Evolutionary conservation across 2,329 filamentous ascomycete species (phyloP).

Genomic region (Didymella pinodella): DNA sequence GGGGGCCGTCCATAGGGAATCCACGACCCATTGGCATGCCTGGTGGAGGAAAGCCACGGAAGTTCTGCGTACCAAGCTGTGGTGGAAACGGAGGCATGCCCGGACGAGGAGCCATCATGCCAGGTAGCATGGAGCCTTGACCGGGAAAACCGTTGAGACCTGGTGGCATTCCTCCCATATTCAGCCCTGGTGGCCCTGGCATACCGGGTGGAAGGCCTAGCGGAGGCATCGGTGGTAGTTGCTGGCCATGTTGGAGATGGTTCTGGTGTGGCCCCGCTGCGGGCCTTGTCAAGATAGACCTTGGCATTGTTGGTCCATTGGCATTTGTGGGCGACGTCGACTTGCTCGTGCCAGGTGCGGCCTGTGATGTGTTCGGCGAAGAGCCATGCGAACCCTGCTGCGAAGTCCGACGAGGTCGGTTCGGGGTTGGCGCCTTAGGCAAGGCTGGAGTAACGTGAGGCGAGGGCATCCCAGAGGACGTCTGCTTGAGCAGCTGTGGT

Average conservation of each 20-base stretch:
- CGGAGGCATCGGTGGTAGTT: conserved; percentile 69
- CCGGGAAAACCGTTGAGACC: conserved; percentile 59
- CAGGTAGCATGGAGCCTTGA: conserved; percentile 62
- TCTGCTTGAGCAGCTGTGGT: conserved; percentile 62
- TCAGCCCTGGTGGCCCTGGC: conserved; percentile 62
- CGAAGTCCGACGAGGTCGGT: conserved; percentile 76
- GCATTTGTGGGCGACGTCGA: conserved; percentile 68
- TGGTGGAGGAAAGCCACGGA: conserved; percentile 65
- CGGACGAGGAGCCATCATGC: conserved; percentile 63
- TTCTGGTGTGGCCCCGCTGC: conserved; percentile 55
- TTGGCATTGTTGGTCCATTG: conserved; percentile 70
- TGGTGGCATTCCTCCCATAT: conserved; percentile 56
- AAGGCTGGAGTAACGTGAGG: conserved; percentile 85
- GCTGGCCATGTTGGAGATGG: conserved; percentile 65
- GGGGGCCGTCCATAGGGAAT: conserved; percentile 62
- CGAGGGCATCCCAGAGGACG: conserved; percentile 68
- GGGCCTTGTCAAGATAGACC: conserved; percentile 69
- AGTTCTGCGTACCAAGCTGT: conserved; percentile 59
- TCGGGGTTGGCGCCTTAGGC: conserved; percentile 82
- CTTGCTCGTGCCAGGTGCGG: conserved; percentile 57
- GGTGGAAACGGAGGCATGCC: conserved; percentile 65
- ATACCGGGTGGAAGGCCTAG: conserved; percentile 66
- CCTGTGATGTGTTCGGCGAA: conserved; percentile 73
- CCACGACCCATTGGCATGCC: conserved; percentile 67
- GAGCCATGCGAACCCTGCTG: conserved; percentile 77